Evolutionary conservation across 352 stramenopile species (phyloP), one percentile per base, ranked within the genome.

Genomic region (Phytopythium aichiense): DNA sequence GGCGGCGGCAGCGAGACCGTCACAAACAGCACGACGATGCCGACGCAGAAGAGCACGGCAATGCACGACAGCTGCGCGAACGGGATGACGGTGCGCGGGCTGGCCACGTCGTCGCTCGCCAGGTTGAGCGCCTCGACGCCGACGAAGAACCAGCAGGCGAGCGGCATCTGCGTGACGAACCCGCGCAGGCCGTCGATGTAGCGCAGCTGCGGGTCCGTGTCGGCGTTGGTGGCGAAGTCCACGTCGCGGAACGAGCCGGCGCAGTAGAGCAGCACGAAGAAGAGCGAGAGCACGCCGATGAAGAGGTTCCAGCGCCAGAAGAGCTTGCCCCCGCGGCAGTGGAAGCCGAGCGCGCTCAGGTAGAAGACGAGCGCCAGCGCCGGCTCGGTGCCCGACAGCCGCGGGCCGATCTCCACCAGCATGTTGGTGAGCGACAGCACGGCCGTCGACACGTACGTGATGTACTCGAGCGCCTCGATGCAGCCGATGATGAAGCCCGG

Each of bases 291-390:
- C 45, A 72, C 45, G 30, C 65, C 68, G 40, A 79, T 60, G 45
- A 62, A n/a, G 22, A 66, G 31, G 45, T 70, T 79, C 54, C 62
- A 72, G 18, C 59, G 51, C 72, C 69, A 79, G 58, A 77, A 79
- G 43, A 73, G n/a, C 30, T 61, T 56, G 31, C 61, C 69, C 1
- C 68, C 67, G 16, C 40, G 45, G 50, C 68, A 40, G 46, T 75
- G 63, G n/a, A 79, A 43, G 12, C 46, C 53, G 15, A 75, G 42
- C n/a, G 60, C 43, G 18, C 49, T 59, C 16, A 20, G 42, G 59
- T 79, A 77, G 40, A 72, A 63, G 40, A 73, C 23, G 20, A 67
- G 22, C 55, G 59, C 70, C 2, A 77, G 46, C 18, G 72, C 31
- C 23, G 66, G 72, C 53, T 69, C 30, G 4, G 56, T 65, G 30